Evolutionary conservation across 202 grass and related monocot species (phyloP).

Genomic region (Panicum hallii): DNA sequence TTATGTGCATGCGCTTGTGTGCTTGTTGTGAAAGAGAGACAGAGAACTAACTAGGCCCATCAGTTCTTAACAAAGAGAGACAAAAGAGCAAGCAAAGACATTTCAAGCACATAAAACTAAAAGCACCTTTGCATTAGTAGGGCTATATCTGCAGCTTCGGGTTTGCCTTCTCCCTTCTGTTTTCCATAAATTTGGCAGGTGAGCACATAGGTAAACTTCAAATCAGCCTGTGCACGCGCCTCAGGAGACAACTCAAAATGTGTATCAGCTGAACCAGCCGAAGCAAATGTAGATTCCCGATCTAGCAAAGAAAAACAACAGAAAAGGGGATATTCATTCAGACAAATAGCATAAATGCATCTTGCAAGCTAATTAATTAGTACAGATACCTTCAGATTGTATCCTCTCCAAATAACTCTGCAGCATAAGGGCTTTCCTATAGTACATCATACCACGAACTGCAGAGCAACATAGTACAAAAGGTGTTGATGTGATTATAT

Average conservation of each 20-base stretch:
- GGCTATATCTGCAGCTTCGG: slow-evolving; percentile 88
- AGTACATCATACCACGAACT: slow-evolving; percentile 99
- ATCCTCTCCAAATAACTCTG: slow-evolving; percentile 91
- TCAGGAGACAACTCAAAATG: slow-evolving; percentile 90
- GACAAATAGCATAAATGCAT: slow-evolving; percentile 36
- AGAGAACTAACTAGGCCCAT: slow-evolving; percentile 20
- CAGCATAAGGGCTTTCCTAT: slow-evolving; percentile 94
- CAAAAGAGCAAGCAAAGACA: neutral
- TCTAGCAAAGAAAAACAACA: slow-evolving; percentile 51
- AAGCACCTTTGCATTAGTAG: slow-evolving; percentile 89
- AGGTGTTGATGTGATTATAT: slow-evolving; percentile 8
- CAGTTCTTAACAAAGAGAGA: neutral
- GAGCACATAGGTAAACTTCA: slow-evolving; percentile 95
- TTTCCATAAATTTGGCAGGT: slow-evolving; percentile 96
- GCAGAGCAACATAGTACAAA: slow-evolving; percentile 42
- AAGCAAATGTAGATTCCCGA: slow-evolving; percentile 42
- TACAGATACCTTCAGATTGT: slow-evolving; percentile 74
- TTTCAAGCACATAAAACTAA: slow-evolving; percentile 36
- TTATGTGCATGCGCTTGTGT: neutral
- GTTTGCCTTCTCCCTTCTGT: slow-evolving; percentile 83
- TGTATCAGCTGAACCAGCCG: slow-evolving; percentile 58
- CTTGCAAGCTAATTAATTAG: slow-evolving; percentile 14
- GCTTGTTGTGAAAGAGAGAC: neutral
- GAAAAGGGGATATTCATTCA: slow-evolving; percentile 5
- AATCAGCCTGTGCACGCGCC: slow-evolving; percentile 79